These are phyloP conservation scores for Microbotryum scabiosae DNA, from an alignment of 1,284 basidiomycete genomes.

Conservation along the genomic window DNA sequence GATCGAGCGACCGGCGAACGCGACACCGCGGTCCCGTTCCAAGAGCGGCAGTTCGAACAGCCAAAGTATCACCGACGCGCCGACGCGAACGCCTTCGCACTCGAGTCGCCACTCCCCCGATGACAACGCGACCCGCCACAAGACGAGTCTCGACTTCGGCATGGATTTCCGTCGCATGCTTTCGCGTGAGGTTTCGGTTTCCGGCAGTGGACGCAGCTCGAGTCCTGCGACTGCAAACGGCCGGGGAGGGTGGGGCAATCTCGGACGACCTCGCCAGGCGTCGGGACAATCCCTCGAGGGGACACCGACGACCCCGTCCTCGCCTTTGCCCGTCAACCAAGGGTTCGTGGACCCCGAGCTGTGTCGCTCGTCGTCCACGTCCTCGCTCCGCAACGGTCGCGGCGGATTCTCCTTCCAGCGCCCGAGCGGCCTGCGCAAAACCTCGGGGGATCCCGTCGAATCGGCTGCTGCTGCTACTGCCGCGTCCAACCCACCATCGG, in stretches of 20 bases:
- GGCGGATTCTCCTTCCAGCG: too few relatives aligned
- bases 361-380: too few relatives aligned
- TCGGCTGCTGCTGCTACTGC: too few relatives aligned
- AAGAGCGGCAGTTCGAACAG: conserved; percentile 28
- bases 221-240: conserved; percentile 6
- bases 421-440: too few relatives aligned
- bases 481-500: not conserved
- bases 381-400: too few relatives aligned
- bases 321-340: conserved; percentile 7
- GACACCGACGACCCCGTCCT: not conserved
- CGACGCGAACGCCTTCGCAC: not conserved
- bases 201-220: not conserved
- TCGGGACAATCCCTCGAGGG: conserved; percentile 10
- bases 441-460: too few relatives aligned
- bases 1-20: not conserved
- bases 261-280: conserved; percentile 8
- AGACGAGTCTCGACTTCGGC: conserved; percentile 16
- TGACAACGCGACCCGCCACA: conserved; percentile 1
- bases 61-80: not conserved
- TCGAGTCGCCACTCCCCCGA: conserved; percentile 21
- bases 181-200: conserved; percentile 2
- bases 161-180: conserved; percentile 23
- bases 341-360: too few relatives aligned
- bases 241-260: not conserved
- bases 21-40: conserved; percentile 10